Base-by-base conservation (phyloP, 1,284 basidiomycete species). In the Phylloporus sp. region DNA sequence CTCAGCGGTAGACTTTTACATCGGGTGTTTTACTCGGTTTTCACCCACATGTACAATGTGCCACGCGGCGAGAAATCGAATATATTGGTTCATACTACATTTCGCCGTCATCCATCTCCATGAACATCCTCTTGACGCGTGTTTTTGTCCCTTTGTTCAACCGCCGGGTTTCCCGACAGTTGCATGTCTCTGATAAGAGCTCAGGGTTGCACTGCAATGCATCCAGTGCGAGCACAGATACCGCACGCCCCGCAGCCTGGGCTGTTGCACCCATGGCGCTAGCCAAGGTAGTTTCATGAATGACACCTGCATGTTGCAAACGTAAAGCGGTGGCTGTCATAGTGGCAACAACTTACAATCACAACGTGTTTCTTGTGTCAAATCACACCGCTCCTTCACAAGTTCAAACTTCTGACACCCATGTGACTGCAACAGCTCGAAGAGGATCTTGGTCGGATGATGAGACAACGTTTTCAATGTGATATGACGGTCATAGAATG, bases 401-500 rank as follows among this genome's bases (percentile, higher is more conserved):
- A 91, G 80, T 62, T 83, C 78, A 64, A 91, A 87, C 64, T 82
- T 76, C 56, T 86, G 86, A 71, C 92, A 92, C 44, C 87, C 86
- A 64, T 86, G 81, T n/a, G 83, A 82, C 69, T 91, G 88, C 52
- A 92, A 79, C 32, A 88, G 71, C 70, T 93, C 91, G 63, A 88
- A 87, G n/a, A 93, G 79, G 58, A 84, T 80, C 69, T 88, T 88
- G 39, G 87, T 91, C 3, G 92, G 90, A 74, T 93, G 91, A 66
- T 88, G 83, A 12, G 88, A 85, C 31, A 93, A 79, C 40, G 86
- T 91, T 68, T 86, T 84, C 59, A 92, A 78, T 42, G 86, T 86
- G 71, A 94, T 84, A 68, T 92, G 85, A 67, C 82, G 81, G 72
- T 91, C 86, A 71, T 88, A 91, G 74, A 94, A 94, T 12, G 92